Evolutionary conservation across 2,329 filamentous ascomycete species (phyloP).

Genomic region (Alternaria postmessia): DNA sequence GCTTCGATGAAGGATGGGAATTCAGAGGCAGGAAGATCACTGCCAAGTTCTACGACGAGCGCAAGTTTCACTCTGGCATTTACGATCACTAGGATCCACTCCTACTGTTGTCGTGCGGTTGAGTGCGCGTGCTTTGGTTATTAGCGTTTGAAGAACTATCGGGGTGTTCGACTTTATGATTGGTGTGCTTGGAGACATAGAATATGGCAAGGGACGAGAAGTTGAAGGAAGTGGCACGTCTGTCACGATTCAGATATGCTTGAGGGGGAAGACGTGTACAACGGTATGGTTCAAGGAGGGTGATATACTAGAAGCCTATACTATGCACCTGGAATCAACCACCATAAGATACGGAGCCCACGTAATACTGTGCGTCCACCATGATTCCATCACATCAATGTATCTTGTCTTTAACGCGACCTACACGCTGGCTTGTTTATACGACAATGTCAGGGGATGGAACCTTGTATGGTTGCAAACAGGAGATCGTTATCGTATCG

Average conservation of each 20-base stretch:
- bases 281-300: not conserved
- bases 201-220: not conserved
- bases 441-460: not conserved
- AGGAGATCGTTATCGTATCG: slow-evolving; percentile 4
- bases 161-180: not conserved
- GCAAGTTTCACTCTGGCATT: slow-evolving; percentile 74
- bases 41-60: slow-evolving; percentile 82
- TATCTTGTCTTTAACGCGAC: no score
- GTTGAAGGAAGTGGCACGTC: not conserved
- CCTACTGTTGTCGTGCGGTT: not conserved
- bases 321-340: not conserved
- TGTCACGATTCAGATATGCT: not conserved
- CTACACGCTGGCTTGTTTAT: not conserved
- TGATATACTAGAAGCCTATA: not conserved
- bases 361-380: no score
- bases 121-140: not conserved
- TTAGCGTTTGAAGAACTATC: not conserved
- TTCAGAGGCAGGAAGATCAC: slow-evolving; percentile 87
- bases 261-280: not conserved
- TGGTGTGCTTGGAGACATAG: not conserved
- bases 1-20: slow-evolving; percentile 87
- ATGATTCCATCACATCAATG: no score
- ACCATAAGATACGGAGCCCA: not conserved
- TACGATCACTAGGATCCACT: slow-evolving; percentile 36
- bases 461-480: not conserved